phyloP scores from a whole-genome alignment of 148 eudicot genomes.

The Rhododendron griersonianum region DNA sequence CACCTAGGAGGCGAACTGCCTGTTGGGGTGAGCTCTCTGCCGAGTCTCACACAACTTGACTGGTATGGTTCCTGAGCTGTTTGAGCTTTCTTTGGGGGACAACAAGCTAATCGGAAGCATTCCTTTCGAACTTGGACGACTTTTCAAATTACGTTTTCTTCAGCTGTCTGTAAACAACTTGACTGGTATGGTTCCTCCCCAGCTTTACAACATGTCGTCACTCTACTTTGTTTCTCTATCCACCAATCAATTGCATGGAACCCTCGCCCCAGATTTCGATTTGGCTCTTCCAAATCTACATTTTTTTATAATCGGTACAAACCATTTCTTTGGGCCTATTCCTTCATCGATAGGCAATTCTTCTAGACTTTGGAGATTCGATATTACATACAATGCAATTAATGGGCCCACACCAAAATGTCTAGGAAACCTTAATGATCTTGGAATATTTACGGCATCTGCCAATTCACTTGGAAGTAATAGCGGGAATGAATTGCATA shows the following conservation, averaged over 20 bases:
- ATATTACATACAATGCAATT: not conserved
- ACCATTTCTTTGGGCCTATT: not conserved
- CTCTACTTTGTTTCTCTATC: too few relatives aligned
- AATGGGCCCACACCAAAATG: not conserved
- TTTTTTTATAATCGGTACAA: not conserved
- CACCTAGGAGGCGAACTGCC: constrained; percentile 6
- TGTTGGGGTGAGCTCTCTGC: not conserved
- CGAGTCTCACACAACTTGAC: not conserved
- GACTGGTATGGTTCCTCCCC: too few relatives aligned
- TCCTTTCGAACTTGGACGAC: not conserved
- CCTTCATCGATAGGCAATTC: constrained; percentile 8
- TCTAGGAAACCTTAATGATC: not conserved
- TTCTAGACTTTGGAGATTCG: not conserved
- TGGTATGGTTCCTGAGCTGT: not conserved
- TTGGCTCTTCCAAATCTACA: constrained; percentile 10
- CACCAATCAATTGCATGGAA: too few relatives aligned
- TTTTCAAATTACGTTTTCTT: too few relatives aligned
- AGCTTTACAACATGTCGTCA: too few relatives aligned
- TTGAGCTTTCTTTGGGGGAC: not conserved
- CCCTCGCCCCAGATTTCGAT: not conserved
- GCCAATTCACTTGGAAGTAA: too few relatives aligned
- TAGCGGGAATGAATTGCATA: too few relatives aligned
- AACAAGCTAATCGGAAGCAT: constrained; percentile 4
- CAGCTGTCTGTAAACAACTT: too few relatives aligned
- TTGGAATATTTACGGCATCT: too few relatives aligned